Base-by-base conservation (phyloP, 2,329 filamentous ascomycete genomes). In the Coniochaeta prunicola region DNA sequence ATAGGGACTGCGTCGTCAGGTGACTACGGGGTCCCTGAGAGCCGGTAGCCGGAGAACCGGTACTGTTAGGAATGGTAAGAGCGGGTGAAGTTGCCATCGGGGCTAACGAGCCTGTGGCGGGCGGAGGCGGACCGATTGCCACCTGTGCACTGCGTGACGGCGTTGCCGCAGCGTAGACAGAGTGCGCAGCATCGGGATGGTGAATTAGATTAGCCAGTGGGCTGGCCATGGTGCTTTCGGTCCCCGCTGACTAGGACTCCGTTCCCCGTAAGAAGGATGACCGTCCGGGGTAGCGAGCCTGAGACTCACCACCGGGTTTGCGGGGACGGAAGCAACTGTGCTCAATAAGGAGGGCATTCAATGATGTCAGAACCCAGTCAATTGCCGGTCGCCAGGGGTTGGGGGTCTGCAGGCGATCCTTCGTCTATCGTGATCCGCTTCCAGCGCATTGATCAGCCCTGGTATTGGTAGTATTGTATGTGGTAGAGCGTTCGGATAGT, bases 1-100 rank as follows among this genome's bases (percentile, higher is more conserved):
- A 70, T 4, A 72, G 65, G 33, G 68, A 68, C 33, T 68, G 63
- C 12, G 66, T 66, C 36, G 61, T 64, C 24, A 66, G 59, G 59
- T 71, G 67, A 36, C 61, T 60, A 38, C 64, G 59, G 30, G 63
- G 45, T 2, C 53, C 48, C 2, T 61, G 36, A 12, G 57, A 42
- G 17, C 59, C 28, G 12, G 45, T n/a, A 6, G 60, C 31, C 5
- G 48, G 30, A 62, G 62, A 10, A 64, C 65, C 57, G 67, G 68
- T 57, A 4, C 40, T 55, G 24, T 28, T 30, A 28, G 45, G 45
- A 30, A 50, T 50, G 45, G 45, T 50, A 8, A 50, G 13, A 26
- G 45, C 24, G 26, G 45, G 45, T 26, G 45, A 50, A 13, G 24
- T 26, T 9, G 56, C 42, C 34, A 55, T 42, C 30, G 55, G 56